Evolutionary conservation across 495 filamentous ascomycete species (phyloP), one percentile per base, ranked within the genome.

Genomic region (Lasiosphaeris hirsuta): DNA sequence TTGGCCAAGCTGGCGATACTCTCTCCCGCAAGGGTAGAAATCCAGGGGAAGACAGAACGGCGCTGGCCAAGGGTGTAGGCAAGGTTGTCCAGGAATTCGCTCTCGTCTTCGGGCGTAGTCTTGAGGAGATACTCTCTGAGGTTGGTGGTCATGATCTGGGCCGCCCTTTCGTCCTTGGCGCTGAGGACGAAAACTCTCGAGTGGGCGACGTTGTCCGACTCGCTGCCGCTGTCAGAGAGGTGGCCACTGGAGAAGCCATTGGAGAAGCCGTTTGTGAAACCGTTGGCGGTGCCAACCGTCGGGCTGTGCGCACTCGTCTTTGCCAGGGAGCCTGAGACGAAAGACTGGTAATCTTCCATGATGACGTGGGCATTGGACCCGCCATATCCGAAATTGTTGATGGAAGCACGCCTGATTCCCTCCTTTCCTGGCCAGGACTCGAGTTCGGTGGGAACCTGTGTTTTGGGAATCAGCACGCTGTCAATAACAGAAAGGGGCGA

Each of bases 331-430:
- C 55, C 50, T 7, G 57, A 34, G 48, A 53, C 14, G 17, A 64
- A 64, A 14, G 58, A 61, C 2, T 36, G 33, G 13, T 48, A 60
- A 46, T 67, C 66, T 41, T 76, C 74, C 19, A 76, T 59, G 17
- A 77, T 69, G 18, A 65, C 60, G 47, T 77, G 74, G 13, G 69
- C 68, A 39, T 75, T 75, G 17, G 70, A 70, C 36, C 73, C 72
- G 35, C 73, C 73, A 50, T 72, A 77, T 1, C 75, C 75, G 42
- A 77, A 77, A 54, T 69, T 73, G 58, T 75, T 77, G 14, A 77
- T 62, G 10, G 55, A 61, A 13, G 54, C 52, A 6, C 58, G 55
- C 19, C 46, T 48, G 55, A 56, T 42, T n/a, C 48, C 57, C 6
- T 53, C 51, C 30, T 36, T 46, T 13, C 23, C 15, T 1, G 61